Evolutionary conservation across 768 basidiomycete genomes (phyloP).

Genomic region (Pleurotus djamor): DNA sequence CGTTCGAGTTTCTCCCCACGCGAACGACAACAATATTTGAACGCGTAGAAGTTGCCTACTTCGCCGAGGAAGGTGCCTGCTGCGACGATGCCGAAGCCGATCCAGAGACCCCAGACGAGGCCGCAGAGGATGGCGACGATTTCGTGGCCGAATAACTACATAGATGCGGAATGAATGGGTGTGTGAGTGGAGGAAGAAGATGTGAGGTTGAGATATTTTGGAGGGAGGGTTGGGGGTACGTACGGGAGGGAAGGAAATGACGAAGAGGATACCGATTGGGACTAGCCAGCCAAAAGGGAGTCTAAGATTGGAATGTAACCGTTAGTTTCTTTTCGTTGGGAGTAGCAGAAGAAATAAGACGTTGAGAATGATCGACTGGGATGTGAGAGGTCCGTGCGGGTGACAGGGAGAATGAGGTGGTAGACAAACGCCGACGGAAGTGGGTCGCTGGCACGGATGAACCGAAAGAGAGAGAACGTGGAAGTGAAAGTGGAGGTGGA

Average conservation of each 20-base stretch:
- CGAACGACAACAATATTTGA: conserved; percentile 74
- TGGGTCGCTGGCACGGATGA: too few relatives aligned
- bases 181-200: too few relatives aligned
- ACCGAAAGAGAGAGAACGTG: too few relatives aligned
- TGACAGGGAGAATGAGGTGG: too few relatives aligned
- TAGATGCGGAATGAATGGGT: too few relatives aligned
- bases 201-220: too few relatives aligned
- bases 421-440: too few relatives aligned
- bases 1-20: conserved; percentile 76
- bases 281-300: conserved; percentile 67
- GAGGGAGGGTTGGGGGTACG: conserved; percentile 13
- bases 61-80: conserved; percentile 86
- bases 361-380: too few relatives aligned
- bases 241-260: conserved; percentile 86
- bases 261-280: conserved; percentile 77
- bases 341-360: conserved; percentile 16
- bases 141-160: conserved; percentile 96
- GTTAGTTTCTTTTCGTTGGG: background rate
- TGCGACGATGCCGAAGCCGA: conserved; percentile 83
- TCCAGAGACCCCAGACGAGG: conserved; percentile 86
- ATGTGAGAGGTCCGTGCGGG: too few relatives aligned
- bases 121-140: conserved; percentile 88
- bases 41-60: conserved; percentile 85
- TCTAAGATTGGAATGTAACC: conserved; percentile 22
- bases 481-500: too few relatives aligned